Percentiles rank a stretch among this genome's conserved stretches.
These are phyloP conservation scores for Geranium brycei DNA, from an alignment of 345 rosid genomes.

Conservation along the genomic window DNA sequence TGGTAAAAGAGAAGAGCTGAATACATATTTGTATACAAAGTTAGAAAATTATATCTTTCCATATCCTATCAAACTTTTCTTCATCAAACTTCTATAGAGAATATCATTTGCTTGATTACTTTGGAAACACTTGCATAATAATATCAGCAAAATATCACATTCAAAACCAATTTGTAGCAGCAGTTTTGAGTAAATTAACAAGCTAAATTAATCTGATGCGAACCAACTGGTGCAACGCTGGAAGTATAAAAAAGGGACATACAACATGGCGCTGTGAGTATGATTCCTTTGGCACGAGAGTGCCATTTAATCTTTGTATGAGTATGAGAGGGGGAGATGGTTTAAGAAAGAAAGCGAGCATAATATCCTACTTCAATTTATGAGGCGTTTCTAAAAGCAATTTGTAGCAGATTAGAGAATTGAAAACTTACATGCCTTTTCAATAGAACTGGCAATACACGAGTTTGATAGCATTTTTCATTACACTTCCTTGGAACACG, in stretches of 20 bases:
- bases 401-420: background rate
- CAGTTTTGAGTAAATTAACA: too few relatives aligned
- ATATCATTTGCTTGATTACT: background rate
- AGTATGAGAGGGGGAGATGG: too few relatives aligned
- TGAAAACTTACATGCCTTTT: constrained; percentile 98
- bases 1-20: background rate
- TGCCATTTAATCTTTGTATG: background rate
- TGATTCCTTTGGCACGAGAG: background rate
- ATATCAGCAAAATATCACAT: too few relatives aligned
- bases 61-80: background rate
- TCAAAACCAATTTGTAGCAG: too few relatives aligned
- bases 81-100: background rate
- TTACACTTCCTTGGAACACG: constrained; percentile 95
- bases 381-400: background rate
- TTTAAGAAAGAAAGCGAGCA: background rate
- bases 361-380: background rate
- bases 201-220: background rate
- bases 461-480: constrained; percentile 72
- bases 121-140: background rate
- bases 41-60: background rate
- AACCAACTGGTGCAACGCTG: too few relatives aligned
- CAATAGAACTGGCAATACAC: constrained; percentile 81
- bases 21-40: background rate
- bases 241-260: background rate
- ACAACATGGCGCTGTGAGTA: background rate